Evolutionary conservation across 495 filamentous ascomycete species (phyloP).

Genomic region (Chlorociboria aeruginascens): DNA sequence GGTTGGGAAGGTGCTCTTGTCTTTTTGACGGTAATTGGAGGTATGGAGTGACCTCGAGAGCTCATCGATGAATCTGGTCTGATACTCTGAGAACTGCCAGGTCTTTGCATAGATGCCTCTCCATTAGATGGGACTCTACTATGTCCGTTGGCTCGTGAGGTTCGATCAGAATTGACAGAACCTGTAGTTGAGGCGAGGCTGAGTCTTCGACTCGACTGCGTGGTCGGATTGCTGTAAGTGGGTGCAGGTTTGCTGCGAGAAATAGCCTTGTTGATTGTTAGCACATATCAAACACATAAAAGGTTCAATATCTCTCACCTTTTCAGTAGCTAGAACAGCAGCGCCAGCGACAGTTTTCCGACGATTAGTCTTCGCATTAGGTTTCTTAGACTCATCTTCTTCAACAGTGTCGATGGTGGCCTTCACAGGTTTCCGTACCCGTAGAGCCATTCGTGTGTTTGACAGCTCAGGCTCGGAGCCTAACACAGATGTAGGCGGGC

Average conservation of each 20-base stretch:
- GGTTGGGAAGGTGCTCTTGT: slow-evolving; percentile 26
- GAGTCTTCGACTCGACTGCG: slow-evolving; percentile 24
- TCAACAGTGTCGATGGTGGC: slow-evolving; percentile 30
- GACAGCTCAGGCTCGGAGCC: slow-evolving; percentile 22
- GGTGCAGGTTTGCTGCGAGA: slow-evolving; percentile 25
- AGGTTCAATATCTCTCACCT: slow-evolving; percentile 21
- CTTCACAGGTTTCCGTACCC: slow-evolving; percentile 51
- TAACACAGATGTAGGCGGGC: slow-evolving; percentile 20
- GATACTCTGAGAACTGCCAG: slow-evolving; percentile 27
- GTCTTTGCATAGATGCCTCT: slow-evolving; percentile 16
- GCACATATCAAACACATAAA: not conserved
- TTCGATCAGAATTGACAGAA: slow-evolving; percentile 19
- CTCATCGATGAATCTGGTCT: slow-evolving; percentile 22
- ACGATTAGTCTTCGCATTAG: slow-evolving; percentile 37
- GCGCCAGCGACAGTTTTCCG: slow-evolving; percentile 54
- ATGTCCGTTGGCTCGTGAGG: slow-evolving; percentile 7
- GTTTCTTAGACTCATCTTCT: slow-evolving; percentile 41
- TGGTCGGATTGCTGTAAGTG: slow-evolving; percentile 17
- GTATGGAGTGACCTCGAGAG: slow-evolving; percentile 17
- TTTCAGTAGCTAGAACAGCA: slow-evolving; percentile 32
- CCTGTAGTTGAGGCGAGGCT: slow-evolving; percentile 28
- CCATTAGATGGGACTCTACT: slow-evolving; percentile 9
- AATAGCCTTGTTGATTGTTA: not conserved
- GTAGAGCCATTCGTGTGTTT: slow-evolving; percentile 54
- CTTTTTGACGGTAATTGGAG: slow-evolving; percentile 28